phyloP scores from a whole-genome alignment of 176 grass and related monocot species.

The Urochloa ruziziensis region DNA sequence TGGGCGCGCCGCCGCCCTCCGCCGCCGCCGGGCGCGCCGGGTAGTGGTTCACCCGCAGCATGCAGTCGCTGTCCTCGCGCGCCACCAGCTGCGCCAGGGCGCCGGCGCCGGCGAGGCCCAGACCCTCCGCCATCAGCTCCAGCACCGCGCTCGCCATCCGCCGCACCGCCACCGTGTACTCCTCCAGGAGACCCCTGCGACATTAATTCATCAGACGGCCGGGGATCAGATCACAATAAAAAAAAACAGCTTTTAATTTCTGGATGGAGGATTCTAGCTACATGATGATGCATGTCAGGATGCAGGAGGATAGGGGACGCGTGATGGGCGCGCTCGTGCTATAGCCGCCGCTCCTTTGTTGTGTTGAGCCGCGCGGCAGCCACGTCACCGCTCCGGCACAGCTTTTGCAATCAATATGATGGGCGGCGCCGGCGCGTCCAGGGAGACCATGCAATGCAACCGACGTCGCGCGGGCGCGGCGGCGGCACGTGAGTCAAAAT shows the following conservation, averaged over 20 bases:
- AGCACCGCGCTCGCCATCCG: constrained; percentile 56
- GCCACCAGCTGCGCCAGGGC: constrained; percentile 57
- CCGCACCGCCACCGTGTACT: constrained; percentile 68
- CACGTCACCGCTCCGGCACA: constrained; percentile 12
- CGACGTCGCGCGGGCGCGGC: not conserved
- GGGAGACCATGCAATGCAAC: constrained; percentile 24
- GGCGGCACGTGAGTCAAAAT: constrained; percentile 26
- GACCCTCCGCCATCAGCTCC: constrained; percentile 83
- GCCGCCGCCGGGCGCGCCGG: constrained; percentile 45
- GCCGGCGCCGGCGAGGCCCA: constrained; percentile 26
- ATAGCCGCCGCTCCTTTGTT: not conserved
- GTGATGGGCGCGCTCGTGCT: not conserved
- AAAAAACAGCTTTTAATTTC: no score
- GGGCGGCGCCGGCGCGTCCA: constrained; percentile 25
- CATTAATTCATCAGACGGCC: no score
- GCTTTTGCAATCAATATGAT: not conserved
- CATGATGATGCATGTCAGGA: not conserved
- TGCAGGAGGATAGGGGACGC: not conserved
- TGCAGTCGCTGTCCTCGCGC: constrained; percentile 62
- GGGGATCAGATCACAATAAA: not conserved
- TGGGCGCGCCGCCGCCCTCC: not conserved
- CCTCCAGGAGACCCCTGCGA: constrained; percentile 60
- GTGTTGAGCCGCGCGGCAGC: not conserved
- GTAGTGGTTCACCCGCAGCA: constrained; percentile 86
- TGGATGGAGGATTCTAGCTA: no score